These are phyloP conservation scores for Cyanodermella asteris DNA, from an alignment of 2,329 filamentous ascomycete species.

Conservation along the genomic window DNA sequence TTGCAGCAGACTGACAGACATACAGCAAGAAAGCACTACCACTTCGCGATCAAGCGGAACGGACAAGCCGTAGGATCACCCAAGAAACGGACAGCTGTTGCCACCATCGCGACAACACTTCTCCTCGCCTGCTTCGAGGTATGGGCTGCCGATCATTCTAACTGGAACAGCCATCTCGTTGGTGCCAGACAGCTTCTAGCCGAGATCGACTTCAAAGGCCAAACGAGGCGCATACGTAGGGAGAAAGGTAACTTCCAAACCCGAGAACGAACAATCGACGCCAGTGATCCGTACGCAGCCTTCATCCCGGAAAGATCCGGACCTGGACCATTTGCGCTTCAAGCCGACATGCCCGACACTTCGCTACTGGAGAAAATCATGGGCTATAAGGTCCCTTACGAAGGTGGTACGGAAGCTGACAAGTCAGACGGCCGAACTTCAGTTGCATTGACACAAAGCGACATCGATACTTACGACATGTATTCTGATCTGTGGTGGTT, in stretches of 20 bases:
- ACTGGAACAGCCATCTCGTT: constrained; percentile 83
- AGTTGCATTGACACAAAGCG: constrained; percentile 26
- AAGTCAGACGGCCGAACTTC: too few species aligned
- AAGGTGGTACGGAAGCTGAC: too few species aligned
- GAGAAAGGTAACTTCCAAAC: too few species aligned
- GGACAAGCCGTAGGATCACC: constrained; percentile 52
- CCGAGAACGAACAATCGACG: constrained; percentile 14
- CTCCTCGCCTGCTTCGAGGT: constrained; percentile 84
- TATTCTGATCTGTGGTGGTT: constrained; percentile 84
- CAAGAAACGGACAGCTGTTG: constrained; percentile 46
- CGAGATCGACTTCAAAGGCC: constrained; percentile 57
- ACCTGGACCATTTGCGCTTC: too few species aligned
- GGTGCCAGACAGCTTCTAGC: constrained; percentile 63
- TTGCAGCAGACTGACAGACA: constrained; percentile 53
- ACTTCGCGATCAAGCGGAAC: constrained; percentile 58
- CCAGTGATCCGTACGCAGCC: too few species aligned
- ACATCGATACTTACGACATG: constrained; percentile 61
- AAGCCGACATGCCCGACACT: too few species aligned
- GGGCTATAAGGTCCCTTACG: too few species aligned
- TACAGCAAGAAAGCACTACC: constrained; percentile 78
- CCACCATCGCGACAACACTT: constrained; percentile 72
- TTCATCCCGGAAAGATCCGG: too few species aligned
- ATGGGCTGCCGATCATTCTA: constrained; percentile 79
- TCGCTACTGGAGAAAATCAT: too few species aligned
- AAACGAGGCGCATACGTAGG: constrained; percentile 51